phyloP scores from a whole-genome alignment of 345 rosid genomes.

The Heritiera littoralis region DNA sequence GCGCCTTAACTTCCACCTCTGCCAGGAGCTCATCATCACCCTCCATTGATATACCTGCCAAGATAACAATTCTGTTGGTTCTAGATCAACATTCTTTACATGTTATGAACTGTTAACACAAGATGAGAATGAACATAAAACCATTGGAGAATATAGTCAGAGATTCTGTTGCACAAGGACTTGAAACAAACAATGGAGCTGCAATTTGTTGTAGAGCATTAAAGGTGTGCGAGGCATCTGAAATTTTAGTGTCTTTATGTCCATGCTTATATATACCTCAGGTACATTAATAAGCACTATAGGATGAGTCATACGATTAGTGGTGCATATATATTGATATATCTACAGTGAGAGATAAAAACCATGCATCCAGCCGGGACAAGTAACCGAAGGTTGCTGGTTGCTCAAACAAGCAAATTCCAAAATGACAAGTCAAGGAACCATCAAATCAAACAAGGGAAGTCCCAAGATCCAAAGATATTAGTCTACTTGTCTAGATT shows the following conservation, averaged over 20 bases:
- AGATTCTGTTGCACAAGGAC: slow-evolving; percentile 4
- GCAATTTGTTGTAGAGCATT: background rate
- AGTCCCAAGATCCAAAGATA: background rate
- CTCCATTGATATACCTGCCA: slow-evolving; percentile 87
- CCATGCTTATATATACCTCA: background rate
- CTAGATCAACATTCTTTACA: slow-evolving; percentile 7
- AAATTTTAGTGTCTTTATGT: background rate
- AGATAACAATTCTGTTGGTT: slow-evolving; percentile 16
- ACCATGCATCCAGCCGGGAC: background rate
- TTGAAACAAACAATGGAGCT: background rate
- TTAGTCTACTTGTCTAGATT: background rate
- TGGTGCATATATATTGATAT: background rate
- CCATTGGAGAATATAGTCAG: background rate
- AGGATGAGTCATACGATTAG: background rate
- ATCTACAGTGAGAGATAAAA: background rate
- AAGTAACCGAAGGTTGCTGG: background rate
- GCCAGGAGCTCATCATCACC: slow-evolving; percentile 92
- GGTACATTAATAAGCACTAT: background rate
- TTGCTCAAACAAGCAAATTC: background rate
- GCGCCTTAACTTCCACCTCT: slow-evolving; percentile 61
- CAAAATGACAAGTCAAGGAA: background rate
- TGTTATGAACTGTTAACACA: background rate
- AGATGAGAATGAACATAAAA: background rate
- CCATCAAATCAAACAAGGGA: background rate
- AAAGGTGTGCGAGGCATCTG: background rate